These are phyloP conservation scores for Sphenostylis stenocarpa DNA, from an alignment of 306 rosid species.

Conservation along the genomic window DNA sequence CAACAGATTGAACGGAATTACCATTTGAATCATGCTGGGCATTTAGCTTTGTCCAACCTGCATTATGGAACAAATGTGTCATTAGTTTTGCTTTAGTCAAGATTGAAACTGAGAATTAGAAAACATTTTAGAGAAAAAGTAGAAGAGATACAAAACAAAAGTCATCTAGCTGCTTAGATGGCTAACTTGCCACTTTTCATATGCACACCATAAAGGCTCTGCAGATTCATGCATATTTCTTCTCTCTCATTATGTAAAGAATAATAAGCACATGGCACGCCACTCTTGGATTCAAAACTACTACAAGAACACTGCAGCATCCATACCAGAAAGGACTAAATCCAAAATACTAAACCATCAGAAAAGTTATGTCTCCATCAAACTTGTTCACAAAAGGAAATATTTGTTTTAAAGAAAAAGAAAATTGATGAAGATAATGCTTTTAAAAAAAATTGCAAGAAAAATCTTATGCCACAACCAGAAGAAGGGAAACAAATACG, in stretches of 20 bases:
- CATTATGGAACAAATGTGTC: conserved; percentile 23
- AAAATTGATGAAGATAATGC: not conserved
- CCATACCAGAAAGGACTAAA: conserved; percentile 11
- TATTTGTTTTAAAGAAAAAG: not conserved
- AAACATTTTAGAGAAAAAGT: not conserved
- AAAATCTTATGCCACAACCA: not conserved
- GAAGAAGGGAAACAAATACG: not conserved
- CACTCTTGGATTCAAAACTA: not conserved
- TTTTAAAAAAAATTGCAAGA: not conserved
- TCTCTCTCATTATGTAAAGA: not conserved
- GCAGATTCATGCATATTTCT: not conserved
- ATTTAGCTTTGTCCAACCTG: conserved; percentile 52
- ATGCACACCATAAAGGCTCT: conserved; percentile 2
- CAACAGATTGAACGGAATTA: conserved; percentile 49
- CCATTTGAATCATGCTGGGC: conserved; percentile 40
- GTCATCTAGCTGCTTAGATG: not conserved
- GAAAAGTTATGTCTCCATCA: not conserved
- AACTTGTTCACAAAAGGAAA: conserved; percentile 15
- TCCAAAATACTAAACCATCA: not conserved
- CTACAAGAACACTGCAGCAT: not conserved
- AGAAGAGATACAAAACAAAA: not conserved
- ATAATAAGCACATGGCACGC: conserved; percentile 12
- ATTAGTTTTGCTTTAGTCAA: not conserved
- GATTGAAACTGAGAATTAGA: not conserved
- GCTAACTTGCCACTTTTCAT: not conserved